These are phyloP conservation scores for Yarrowia sp. DNA, from an alignment of 805 yeast species.

Conservation along the genomic window DNA sequence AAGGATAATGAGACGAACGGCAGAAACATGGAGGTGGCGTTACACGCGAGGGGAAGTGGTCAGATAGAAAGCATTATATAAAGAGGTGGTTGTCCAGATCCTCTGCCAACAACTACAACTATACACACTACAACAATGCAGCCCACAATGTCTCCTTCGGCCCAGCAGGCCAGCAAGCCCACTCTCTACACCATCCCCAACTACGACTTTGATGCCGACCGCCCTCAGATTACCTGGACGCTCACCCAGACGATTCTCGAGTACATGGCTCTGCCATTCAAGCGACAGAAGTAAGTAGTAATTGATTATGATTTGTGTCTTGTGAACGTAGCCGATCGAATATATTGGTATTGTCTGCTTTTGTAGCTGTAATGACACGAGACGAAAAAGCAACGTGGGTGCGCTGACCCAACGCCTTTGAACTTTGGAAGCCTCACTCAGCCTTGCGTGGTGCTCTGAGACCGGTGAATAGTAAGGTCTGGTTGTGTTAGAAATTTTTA, in stretches of 20 bases:
- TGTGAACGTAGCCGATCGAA: no score
- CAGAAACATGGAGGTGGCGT: not conserved
- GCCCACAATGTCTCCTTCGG: not conserved
- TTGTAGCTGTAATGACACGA: no score
- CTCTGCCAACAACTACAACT: not conserved
- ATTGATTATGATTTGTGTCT: no score
- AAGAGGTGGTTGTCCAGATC: no score
- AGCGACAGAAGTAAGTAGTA: not conserved
- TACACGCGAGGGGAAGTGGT: not conserved
- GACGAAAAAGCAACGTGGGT: no score
- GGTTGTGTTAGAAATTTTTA: no score
- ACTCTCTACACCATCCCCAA: constrained; percentile 3
- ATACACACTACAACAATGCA: not conserved
- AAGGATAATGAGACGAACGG: not conserved
- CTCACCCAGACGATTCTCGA: constrained; percentile 6
- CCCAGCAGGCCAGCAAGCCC: not conserved
- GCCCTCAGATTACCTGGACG: not conserved
- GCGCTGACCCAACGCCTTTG: no score
- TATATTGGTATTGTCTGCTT: no score
- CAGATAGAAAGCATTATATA: no score
- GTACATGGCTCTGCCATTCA: constrained; percentile 2
- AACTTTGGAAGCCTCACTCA: no score
- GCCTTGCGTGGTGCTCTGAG: no score
- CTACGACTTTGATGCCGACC: constrained; percentile 19
- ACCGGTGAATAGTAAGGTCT: no score